These are phyloP conservation scores for Chrysoporthe austroafricana DNA, from an alignment of 2,329 filamentous ascomycete species.

Conservation along the genomic window DNA sequence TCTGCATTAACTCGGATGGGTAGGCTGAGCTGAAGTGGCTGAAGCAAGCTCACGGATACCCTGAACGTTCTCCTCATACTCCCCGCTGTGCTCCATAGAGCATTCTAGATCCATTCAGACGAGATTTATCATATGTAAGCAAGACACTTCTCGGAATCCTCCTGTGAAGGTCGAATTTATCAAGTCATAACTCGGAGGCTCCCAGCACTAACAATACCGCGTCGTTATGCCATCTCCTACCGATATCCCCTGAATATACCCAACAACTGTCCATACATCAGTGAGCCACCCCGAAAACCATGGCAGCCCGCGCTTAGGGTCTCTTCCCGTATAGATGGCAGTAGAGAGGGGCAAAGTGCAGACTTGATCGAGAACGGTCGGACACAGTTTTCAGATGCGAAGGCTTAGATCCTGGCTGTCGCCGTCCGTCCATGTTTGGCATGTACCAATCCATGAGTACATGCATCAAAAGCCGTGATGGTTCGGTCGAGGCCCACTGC, in stretches of 20 bases:
- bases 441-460: constrained; percentile 57
- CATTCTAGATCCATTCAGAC: no score
- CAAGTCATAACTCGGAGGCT: neutral
- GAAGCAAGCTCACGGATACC: no score
- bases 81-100: no score
- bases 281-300: constrained; percentile 56
- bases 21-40: no score
- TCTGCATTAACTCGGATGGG: no score
- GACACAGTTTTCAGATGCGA: constrained; percentile 48
- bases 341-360: constrained; percentile 56
- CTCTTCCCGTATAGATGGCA: constrained; percentile 50
- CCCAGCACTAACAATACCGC: neutral
- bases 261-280: constrained; percentile 48
- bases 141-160: no score
- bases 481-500: constrained; percentile 23
- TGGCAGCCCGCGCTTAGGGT: constrained; percentile 54
- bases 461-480: constrained; percentile 37
- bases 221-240: neutral
- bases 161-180: neutral
- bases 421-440: constrained; percentile 57
- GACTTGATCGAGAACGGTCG: constrained; percentile 49
- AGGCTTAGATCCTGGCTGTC: constrained; percentile 52
- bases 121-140: no score
- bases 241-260: constrained; percentile 35
- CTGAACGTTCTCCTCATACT: no score